Base-by-base conservation (phyloP, 768 basidiomycete genomes). In the Clathrus columnatus region DNA sequence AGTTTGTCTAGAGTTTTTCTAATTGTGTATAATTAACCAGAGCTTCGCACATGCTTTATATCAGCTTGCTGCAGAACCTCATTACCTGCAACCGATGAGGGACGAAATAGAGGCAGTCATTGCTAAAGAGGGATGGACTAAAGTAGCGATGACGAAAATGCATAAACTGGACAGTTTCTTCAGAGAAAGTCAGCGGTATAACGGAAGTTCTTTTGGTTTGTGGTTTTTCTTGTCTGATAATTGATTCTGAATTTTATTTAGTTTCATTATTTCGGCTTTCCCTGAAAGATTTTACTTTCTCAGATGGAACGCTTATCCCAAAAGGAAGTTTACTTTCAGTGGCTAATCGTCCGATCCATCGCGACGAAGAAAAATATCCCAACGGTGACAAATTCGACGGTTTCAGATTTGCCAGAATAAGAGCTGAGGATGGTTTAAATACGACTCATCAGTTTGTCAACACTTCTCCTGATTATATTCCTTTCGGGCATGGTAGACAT, bases 101-200 rank as follows among this genome's bases (percentile, higher is more conserved):
- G 65, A 64, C 24, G 70, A 71, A 48, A 60, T 69, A 23, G 65
- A 67, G 23, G 50, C 41, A 4, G 56, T 64, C 43, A 51, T 74
- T 5, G 42, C 55, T 0, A 54, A 63, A 24, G 64, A 58, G 59
- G 70, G 52, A 46, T 77, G 75, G 74, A 68, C 69, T 2, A 79
- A 77, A 60, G 62, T 62, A 14, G 69, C 72, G 0, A 60, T 76
- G 54, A 65, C 68, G 10, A 65, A 69, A 47, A 72, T 79, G 73
- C 62, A 60, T 49, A 73, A 70, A 59, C 50, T 77, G 2, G 80
- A 81, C 58, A 80, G 78, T 58, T 78, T 81, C 61, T 49, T 81
- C 18, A 74, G 71, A 48, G 78, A 80, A 61, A 67, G 69, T 6
- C 70, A 73, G 59, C 65, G 76, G 17, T 1, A 57, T 73, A 36